These are phyloP conservation scores for Lunasporangiospora selenospora DNA, from an alignment of 192 early-diverging fungal genomes.

Conservation along the genomic window DNA sequence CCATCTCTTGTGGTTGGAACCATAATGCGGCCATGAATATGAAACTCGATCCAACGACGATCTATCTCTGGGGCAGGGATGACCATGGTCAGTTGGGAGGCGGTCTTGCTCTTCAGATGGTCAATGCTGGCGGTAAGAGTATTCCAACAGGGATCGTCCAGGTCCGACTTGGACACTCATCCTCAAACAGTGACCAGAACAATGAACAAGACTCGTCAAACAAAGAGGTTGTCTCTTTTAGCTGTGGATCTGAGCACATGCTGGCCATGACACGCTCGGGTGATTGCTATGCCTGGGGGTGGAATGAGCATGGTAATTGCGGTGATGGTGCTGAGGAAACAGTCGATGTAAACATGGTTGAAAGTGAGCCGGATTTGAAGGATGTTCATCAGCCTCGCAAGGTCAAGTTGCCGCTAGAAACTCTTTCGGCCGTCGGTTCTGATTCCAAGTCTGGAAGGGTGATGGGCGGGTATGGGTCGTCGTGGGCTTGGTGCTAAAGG, in stretches of 20 bases:
- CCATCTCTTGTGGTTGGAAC: constrained; percentile 69
- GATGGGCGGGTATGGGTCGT: constrained; percentile 34
- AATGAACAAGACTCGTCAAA: not conserved
- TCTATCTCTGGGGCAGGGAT: constrained; percentile 74
- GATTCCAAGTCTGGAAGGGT: constrained; percentile 17
- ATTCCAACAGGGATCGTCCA: not conserved
- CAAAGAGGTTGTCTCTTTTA: constrained; percentile 29
- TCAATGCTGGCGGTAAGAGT: not conserved
- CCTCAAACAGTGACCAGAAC: not conserved
- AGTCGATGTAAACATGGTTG: not conserved
- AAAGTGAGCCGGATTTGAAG: not conserved
- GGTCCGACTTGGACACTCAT: not conserved
- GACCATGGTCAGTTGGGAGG: constrained; percentile 77
- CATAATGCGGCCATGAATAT: constrained; percentile 48
- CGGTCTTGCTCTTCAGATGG: not conserved
- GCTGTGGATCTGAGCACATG: constrained; percentile 82
- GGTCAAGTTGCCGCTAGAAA: not conserved
- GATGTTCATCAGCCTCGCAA: constrained; percentile 24
- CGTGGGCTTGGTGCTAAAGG: constrained; percentile 8
- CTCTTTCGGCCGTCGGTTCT: not conserved
- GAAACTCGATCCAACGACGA: constrained; percentile 34
- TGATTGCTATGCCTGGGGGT: constrained; percentile 77
- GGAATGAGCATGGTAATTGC: constrained; percentile 97
- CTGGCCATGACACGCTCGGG: constrained; percentile 58
- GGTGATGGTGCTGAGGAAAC: constrained; percentile 53